Evolutionary conservation across 2,329 filamentous ascomycete species (phyloP).

Genomic region (Trichoderma hamatum): DNA sequence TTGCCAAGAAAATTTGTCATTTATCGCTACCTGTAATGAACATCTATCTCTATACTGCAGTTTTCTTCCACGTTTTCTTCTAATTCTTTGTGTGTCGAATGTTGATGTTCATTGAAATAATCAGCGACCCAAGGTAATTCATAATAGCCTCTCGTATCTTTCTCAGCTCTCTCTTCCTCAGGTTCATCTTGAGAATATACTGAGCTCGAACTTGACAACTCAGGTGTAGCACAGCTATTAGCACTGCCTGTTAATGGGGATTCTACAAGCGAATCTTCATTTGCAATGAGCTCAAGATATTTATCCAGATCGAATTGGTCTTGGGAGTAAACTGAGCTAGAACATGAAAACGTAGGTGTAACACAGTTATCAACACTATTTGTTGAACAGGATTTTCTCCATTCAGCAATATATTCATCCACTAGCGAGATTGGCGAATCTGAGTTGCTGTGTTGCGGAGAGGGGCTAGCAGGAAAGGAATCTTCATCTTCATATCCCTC

Average conservation of each 20-base stretch:
- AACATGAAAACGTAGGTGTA: not conserved
- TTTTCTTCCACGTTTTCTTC: not conserved
- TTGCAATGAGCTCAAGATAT: not conserved
- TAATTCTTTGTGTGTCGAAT: not conserved
- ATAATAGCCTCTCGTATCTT: constrained; percentile 28
- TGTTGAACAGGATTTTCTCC: not conserved
- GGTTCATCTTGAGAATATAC: not conserved
- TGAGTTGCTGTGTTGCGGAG: not conserved
- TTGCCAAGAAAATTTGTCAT: not conserved
- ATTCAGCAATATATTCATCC: not conserved
- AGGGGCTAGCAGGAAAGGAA: not conserved
- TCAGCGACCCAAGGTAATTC: constrained; percentile 40
- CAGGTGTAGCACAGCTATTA: not conserved
- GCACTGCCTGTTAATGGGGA: not conserved
- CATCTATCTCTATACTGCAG: not conserved
- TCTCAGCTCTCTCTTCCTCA: not conserved
- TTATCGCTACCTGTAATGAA: not conserved
- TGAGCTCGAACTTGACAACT: not conserved
- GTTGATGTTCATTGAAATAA: constrained; percentile 36
- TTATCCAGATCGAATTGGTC: not conserved
- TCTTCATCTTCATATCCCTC: not conserved
- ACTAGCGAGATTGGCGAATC: not conserved
- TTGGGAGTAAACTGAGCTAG: not conserved
- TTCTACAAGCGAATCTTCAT: not conserved
- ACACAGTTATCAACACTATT: not conserved